Conservation (phyloP, 1,139 yeast species). For the Taphrina confusa region DNA sequence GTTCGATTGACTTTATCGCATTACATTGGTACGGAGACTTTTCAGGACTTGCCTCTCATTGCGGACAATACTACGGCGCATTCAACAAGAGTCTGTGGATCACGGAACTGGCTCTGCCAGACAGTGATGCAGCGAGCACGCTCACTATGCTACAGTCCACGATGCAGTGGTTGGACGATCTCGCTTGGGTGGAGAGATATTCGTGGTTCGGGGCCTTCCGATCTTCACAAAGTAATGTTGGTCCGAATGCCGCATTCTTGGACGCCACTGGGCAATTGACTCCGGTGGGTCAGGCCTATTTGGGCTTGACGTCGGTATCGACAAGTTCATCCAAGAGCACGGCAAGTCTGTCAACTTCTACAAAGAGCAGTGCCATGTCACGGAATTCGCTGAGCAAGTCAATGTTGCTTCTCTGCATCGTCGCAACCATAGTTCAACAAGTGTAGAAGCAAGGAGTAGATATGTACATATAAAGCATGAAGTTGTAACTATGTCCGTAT, state of each 20-base stretch:
- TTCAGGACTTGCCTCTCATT: constrained; percentile 11
- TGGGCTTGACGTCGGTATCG: background rate
- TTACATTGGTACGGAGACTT: constrained; percentile 14
- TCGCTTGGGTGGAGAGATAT: constrained; percentile 9
- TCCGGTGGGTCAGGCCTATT: background rate
- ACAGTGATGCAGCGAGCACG: background rate
- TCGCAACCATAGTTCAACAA: no score
- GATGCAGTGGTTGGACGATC: constrained; percentile 1
- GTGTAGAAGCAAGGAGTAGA: no score
- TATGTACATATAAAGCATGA: no score
- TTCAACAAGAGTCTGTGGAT: constrained; percentile 9
- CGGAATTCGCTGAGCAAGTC: no score
- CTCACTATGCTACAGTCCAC: background rate
- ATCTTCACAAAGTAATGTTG: background rate
- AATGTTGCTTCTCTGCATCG: no score
- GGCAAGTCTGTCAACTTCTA: no score
- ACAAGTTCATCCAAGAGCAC: background rate
- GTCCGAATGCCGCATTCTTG: constrained; percentile 13
- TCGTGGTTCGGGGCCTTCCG: constrained; percentile 20
- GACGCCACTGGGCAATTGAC: constrained; percentile 8
- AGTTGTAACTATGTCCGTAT: no score
- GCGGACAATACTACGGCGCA: background rate
- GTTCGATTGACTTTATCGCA: constrained; percentile 16
- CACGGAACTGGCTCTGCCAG: constrained; percentile 16
- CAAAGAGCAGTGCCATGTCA: no score